These are phyloP conservation scores for Kodamaea leandrae DNA, from an alignment of 805 yeast genomes.

Conservation along the genomic window DNA sequence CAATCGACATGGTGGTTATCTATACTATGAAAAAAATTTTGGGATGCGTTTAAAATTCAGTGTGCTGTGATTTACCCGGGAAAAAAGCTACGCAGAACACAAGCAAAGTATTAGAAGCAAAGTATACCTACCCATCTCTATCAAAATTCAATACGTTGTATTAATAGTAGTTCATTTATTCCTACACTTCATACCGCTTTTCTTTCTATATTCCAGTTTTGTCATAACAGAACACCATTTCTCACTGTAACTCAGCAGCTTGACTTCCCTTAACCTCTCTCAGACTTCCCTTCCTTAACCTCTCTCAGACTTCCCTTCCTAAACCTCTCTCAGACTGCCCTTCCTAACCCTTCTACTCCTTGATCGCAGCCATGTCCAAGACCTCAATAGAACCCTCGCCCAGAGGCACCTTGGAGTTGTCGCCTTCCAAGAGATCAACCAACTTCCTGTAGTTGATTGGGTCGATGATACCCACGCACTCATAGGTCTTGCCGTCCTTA, in stretches of 20 bases:
- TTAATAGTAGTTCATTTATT: too few relatives aligned
- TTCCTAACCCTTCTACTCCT: constrained; percentile 30
- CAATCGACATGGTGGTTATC: constrained; percentile 34
- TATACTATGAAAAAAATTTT: constrained; percentile 12
- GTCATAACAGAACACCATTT: too few relatives aligned
- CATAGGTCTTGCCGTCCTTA: constrained; percentile 41
- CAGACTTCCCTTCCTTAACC: too few relatives aligned
- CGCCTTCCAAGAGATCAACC: constrained; percentile 56
- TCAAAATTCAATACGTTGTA: too few relatives aligned
- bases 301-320: background rate
- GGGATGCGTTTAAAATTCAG: background rate
- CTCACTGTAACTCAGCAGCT: too few relatives aligned
- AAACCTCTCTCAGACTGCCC: background rate
- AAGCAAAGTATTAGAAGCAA: too few relatives aligned
- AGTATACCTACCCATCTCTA: too few relatives aligned
- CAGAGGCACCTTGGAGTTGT: constrained; percentile 39
- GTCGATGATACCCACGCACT: constrained; percentile 66
- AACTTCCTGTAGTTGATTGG: constrained; percentile 78
- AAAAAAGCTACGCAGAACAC: too few relatives aligned
- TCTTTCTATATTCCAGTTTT: background rate
- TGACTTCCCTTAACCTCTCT: too few relatives aligned
- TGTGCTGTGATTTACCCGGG: background rate
- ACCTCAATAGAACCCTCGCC: constrained; percentile 75
- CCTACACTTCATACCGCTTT: too few relatives aligned
- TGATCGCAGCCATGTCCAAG: constrained; percentile 83